Evolutionary conservation across 208 protist species (phyloP).

Genomic region (Leishmania braziliensis): DNA sequence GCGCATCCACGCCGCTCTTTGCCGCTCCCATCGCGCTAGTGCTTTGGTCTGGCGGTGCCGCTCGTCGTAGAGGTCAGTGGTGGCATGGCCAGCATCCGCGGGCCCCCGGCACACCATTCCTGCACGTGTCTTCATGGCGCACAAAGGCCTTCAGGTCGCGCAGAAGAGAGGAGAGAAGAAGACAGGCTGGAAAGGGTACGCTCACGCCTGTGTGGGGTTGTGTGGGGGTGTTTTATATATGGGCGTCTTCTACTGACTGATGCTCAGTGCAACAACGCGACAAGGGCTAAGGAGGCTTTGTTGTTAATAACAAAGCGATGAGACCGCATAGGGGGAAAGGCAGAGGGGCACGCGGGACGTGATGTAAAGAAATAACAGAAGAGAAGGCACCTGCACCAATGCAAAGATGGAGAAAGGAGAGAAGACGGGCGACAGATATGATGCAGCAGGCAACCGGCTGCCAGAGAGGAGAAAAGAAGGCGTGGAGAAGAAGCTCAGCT

Average conservation of each 20-base stretch:
- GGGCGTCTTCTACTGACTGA: background rate
- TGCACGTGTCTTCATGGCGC: slow-evolving; percentile 5
- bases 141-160: background rate
- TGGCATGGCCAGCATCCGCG: background rate
- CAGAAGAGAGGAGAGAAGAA: background rate
- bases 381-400: background rate
- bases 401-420: background rate
- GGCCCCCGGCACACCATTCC: background rate
- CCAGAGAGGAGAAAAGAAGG: too few species aligned
- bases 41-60: slow-evolving; percentile 72
- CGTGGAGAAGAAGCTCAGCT: background rate
- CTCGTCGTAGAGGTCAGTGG: slow-evolving; percentile 40
- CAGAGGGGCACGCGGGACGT: background rate
- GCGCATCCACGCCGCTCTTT: slow-evolving; percentile 62
- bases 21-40: slow-evolving; percentile 63
- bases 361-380: background rate
- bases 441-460: background rate
- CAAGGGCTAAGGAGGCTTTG: background rate
- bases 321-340: background rate
- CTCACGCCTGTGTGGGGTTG: background rate
- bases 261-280: background rate
- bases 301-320: background rate
- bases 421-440: background rate
- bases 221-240: background rate
- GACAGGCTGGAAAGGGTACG: background rate